These are phyloP conservation scores for Gleditsia sinensis DNA, from an alignment of 306 rosid genomes.

Conservation along the genomic window DNA sequence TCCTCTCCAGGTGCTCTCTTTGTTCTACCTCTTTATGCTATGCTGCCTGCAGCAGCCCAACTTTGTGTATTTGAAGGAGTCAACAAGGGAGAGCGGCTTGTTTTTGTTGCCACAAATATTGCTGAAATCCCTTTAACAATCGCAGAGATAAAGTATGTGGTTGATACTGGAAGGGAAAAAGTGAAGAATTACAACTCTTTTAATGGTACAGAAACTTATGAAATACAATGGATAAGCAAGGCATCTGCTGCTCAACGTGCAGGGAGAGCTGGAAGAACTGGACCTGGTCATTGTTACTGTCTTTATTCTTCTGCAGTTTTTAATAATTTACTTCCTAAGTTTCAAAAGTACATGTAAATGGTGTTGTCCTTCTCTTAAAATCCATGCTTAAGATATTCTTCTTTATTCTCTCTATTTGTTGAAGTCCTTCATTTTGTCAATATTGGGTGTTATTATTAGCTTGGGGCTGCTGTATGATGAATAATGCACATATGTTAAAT, in stretches of 20 bases:
- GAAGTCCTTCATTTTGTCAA: slow-evolving; percentile 19
- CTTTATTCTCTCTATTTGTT: slow-evolving; percentile 2
- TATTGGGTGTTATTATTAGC: slow-evolving; percentile 22
- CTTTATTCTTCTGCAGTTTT: slow-evolving; percentile 88
- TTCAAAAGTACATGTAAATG: slow-evolving; percentile 80
- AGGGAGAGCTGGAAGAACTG: slow-evolving; percentile 95
- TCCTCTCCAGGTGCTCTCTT: slow-evolving; percentile 51
- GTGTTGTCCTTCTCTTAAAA: slow-evolving; percentile 84
- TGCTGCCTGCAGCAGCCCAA: slow-evolving; percentile 86
- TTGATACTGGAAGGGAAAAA: slow-evolving; percentile 92
- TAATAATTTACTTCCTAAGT: slow-evolving; percentile 67
- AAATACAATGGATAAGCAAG: slow-evolving; percentile 89
- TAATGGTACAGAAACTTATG: slow-evolving; percentile 83
- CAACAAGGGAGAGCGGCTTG: slow-evolving; percentile 76
- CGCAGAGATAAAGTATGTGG: slow-evolving; percentile 89
- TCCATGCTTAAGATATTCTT: slow-evolving; percentile 58
- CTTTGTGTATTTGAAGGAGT: slow-evolving; percentile 76
- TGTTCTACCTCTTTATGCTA: slow-evolving; percentile 92
- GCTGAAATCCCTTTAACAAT: slow-evolving; percentile 98
- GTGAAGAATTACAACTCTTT: slow-evolving; percentile 73
- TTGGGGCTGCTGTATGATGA: neutral
- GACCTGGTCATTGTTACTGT: slow-evolving; percentile 88
- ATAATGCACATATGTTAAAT: neutral
- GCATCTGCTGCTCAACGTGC: slow-evolving; percentile 95
- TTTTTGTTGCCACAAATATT: slow-evolving; percentile 91